Base-by-base conservation (phyloP, 31 red algal genomes). In the Bonnemaisonia californica region DNA sequence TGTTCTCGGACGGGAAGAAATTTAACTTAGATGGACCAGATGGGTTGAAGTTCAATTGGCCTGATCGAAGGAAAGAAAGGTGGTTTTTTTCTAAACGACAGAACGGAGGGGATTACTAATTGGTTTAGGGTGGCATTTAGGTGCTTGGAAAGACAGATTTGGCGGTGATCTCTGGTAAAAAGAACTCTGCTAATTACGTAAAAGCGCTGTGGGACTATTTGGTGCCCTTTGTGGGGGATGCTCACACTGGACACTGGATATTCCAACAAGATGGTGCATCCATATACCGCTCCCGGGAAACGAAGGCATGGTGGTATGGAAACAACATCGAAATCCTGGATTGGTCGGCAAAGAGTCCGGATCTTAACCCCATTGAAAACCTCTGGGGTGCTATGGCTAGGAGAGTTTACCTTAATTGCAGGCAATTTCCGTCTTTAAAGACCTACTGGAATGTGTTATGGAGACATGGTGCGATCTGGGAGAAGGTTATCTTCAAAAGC, bases 341-440 rank as follows among this genome's bases (percentile, higher is more conserved):
- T n/a, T 74, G 70, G 70, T 40, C 70, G 3, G 70, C 1, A n/a
- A 48, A 74, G 70, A 38, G 30, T 29, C 37, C 70, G 3, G 54
- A 74, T 51, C 45, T 51, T 16, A 51, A 51, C 16, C 45, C 45
- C 16, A 51, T 51, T 51, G 45, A 51, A 16, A 0, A 74, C 54
- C 0, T 74, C 8, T 74, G 70, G 70, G 37, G 32, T n/a, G 21
- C 23, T n/a, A 9, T 55, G 37, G 19, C 0, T 30, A 0, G 1
- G 39, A 42, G 45, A 16, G 45, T 51, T 7, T 51, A 51, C 45
- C 45, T 11, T 16, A 51, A 51, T 51, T 51, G 45, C 16, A 51
- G 45, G 16, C 45, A 51, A 51, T 51, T 51, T 51, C 9, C 7
- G 45, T 51, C 45, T 51, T 7, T 51, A 16, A 51, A 51, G 45